Percentiles rank a stretch among this genome's conserved stretches.
Evolutionary conservation across 352 stramenopile species (phyloP).

Genomic region (Phytopythium oedochilum): DNA sequence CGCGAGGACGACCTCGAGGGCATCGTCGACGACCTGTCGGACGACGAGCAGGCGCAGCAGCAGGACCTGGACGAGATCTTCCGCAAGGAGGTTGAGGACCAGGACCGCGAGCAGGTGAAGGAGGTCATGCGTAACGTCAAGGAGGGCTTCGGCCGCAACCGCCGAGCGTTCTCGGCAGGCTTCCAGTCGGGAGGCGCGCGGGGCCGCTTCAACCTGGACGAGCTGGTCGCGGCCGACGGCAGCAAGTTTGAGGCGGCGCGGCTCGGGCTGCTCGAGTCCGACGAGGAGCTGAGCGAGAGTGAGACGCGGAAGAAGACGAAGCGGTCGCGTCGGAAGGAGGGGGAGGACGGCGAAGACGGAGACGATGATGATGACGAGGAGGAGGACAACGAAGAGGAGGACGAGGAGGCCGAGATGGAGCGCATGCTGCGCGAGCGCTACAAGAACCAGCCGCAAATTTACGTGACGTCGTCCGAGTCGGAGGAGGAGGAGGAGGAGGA

Average conservation of each 20-base stretch:
- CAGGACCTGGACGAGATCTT: constrained; percentile 74
- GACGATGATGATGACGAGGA: constrained; percentile 59
- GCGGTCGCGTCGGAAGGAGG: constrained; percentile 12
- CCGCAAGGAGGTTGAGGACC: constrained; percentile 57
- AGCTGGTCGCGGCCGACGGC: constrained; percentile 77
- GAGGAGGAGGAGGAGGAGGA: constrained; percentile 50
- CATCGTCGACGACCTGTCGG: constrained; percentile 84
- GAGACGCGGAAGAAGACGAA: constrained; percentile 36
- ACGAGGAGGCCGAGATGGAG: constrained; percentile 84
- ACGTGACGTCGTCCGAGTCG: constrained; percentile 84
- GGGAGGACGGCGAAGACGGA: constrained; percentile 37
- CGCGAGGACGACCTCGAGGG: constrained; percentile 77
- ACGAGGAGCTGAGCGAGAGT: constrained; percentile 68
- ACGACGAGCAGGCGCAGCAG: constrained; percentile 66
- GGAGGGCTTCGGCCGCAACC: constrained; percentile 82
- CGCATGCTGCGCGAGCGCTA: constrained; percentile 67
- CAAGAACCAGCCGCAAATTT: constrained; percentile 78
- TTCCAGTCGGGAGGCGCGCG: constrained; percentile 51
- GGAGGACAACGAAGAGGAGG: constrained; percentile 40
- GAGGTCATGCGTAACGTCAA: constrained; percentile 89
- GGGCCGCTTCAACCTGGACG: constrained; percentile 79
- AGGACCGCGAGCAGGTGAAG: constrained; percentile 68
- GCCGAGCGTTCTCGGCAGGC: constrained; percentile 59
- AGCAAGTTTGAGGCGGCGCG: constrained; percentile 73
- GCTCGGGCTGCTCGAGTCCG: constrained; percentile 70